Evolutionary conservation across 371 early-diverging fungal species (phyloP), one percentile per base, ranked within the genome.

Genomic region (Zancudomyces culisetae): DNA sequence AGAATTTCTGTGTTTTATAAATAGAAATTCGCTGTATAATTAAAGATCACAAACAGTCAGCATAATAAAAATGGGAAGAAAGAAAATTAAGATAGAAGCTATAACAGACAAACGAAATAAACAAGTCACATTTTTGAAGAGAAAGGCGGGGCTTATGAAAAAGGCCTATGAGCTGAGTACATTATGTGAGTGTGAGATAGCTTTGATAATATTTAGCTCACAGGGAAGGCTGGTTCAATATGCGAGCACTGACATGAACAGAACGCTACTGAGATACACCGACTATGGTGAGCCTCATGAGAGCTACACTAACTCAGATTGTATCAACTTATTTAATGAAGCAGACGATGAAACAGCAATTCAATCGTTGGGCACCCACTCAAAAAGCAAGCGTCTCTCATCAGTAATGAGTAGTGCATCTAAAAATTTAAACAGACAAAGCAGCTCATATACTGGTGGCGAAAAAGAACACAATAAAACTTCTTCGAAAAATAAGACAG

Each of bases 91-190:
- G 70, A 92, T 97, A 71, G 80, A 85, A 66, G 80, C 79, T 56
- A 96, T 98, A 59, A 69, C 74, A 58, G 93, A 91, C 58, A 93
- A 92, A 61, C 80, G 92, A 49, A 93, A 88, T 73, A 76, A 90
- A 47, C 90, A 91, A 74, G 94, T 94, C 39, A 95, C 98, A 6
- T 98, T 98, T 71, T 75, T 86, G 51, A 98, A 98, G 67, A 79
- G 99, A 59, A 98, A 98, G 71, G 80, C 83, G 54, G 98, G 98
- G 18, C 73, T 99, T 46, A 91, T 99, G 87, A 98, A 98, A 71
- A 99, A 99, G 68, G 97, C 98, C 2, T 93, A 90, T 69, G 99
- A 98, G 69, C 80, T 99, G 29, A 83, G 83, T 57, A 87, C 92
- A 2, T 76, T 98, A 26, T 98, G 98, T 72, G 89, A 88, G 61